phyloP scores from a whole-genome alignment of 2,329 filamentous ascomycete species.

The Pseudopithomyces chartarum region DNA sequence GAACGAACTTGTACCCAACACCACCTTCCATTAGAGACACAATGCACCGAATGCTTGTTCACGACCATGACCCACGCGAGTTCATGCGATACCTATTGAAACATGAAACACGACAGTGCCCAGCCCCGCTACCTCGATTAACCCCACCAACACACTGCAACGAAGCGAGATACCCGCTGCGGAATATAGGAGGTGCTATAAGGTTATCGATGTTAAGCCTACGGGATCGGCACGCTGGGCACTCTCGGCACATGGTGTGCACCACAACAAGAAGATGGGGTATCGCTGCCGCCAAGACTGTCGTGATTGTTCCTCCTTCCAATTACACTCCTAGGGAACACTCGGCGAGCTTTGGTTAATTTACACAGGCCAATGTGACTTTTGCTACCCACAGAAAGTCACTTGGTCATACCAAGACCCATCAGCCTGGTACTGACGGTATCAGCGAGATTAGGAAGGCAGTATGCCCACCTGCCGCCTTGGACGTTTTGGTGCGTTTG shows the following conservation, averaged over 20 bases:
- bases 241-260: constrained; percentile 17
- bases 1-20: neutral
- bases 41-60: neutral
- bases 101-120: neutral
- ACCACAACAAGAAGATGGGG: constrained; percentile 9
- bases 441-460: constrained; percentile 34
- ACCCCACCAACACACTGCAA: neutral
- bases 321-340: constrained; percentile 26
- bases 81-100: neutral
- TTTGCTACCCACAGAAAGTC: neutral
- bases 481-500: constrained; percentile 24
- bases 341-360: constrained; percentile 38
- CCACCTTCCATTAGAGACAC: neutral
- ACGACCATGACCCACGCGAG: neutral
- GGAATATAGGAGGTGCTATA: neutral
- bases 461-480: constrained; percentile 33
- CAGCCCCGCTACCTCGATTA: neutral
- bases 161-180: neutral
- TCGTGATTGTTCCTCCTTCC: constrained; percentile 40
- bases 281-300: constrained; percentile 32
- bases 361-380: constrained; percentile 32
- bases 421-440: constrained; percentile 24
- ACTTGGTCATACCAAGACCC: constrained; percentile 17
- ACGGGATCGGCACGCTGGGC: constrained; percentile 23
- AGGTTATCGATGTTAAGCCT: constrained; percentile 6